Percentiles rank a stretch among this genome's conserved stretches.
These are phyloP conservation scores for Centrapalus pauciflorus DNA, from an alignment of 129 eudicot species.

Conservation along the genomic window DNA sequence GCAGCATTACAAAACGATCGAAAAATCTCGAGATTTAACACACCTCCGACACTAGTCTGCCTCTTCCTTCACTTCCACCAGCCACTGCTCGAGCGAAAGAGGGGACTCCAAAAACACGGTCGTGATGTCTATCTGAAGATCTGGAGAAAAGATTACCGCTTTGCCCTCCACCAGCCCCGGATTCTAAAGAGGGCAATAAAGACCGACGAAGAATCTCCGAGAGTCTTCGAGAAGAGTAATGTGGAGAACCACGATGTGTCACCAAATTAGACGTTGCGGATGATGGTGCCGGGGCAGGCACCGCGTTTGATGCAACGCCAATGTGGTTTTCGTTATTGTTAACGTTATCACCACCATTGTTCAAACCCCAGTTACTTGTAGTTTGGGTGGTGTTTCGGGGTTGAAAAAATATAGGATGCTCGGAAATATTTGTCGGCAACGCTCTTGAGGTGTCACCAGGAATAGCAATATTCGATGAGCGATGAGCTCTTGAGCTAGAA, in stretches of 20 bases:
- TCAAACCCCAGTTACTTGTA: slow-evolving; percentile 38
- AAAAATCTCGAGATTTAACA: slow-evolving; percentile 8
- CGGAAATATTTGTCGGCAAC: slow-evolving; percentile 50
- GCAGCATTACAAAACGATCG: not conserved
- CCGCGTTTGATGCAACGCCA: slow-evolving; percentile 30
- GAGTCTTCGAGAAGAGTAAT: slow-evolving; percentile 61
- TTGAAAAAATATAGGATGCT: slow-evolving; percentile 64
- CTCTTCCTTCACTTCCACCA: slow-evolving; percentile 83
- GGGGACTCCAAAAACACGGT: slow-evolving; percentile 57
- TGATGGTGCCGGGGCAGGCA: slow-evolving; percentile 18
- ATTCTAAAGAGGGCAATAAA: slow-evolving; percentile 40
- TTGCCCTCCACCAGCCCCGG: slow-evolving; percentile 36
- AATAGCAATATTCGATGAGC: slow-evolving; percentile 27
- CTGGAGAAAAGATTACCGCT: slow-evolving; percentile 28
- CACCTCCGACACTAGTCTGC: slow-evolving; percentile 85
- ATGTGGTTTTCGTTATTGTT: slow-evolving; percentile 31
- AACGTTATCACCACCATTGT: slow-evolving; percentile 35
- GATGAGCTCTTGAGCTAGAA: slow-evolving; percentile 49
- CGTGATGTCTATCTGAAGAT: slow-evolving; percentile 51
- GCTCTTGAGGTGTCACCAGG: slow-evolving; percentile 42
- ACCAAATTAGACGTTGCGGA: slow-evolving; percentile 31
- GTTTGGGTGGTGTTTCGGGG: slow-evolving; percentile 37
- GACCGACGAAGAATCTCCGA: slow-evolving; percentile 65
- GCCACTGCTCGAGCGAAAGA: slow-evolving; percentile 48
- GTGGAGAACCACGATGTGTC: slow-evolving; percentile 45